Base-by-base conservation (phyloP, 345 rosid genomes). In the Arabis hirsuta region DNA sequence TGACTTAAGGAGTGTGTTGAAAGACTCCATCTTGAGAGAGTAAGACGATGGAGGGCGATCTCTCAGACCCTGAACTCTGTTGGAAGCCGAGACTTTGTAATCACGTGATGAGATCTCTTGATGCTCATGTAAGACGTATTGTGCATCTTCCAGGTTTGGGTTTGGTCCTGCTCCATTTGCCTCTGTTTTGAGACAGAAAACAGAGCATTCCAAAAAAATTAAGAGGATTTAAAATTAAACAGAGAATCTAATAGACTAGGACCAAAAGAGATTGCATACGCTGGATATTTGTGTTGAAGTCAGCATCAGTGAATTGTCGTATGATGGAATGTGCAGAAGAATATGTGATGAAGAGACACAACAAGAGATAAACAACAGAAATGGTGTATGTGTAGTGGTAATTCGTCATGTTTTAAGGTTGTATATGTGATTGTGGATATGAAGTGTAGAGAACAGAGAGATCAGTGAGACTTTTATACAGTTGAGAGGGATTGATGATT, bases 1-100 rank as follows among this genome's bases (percentile, higher is more conserved):
- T 60, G 76, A 62, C 36, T 42, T 20, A 41, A 50, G 36, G 8
- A 62, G 36, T 0, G 44, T 52, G 26, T 48, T 71, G 54, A 61
- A 62, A 52, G 61, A 71, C 14, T 61, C 68, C 45, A 71, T 62
- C 24, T 52, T 71, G 1, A 71, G 6, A 61, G 62, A 42, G 61
- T 71, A 71, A 29, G 76, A 4, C 6, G 53, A 42, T 13, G 76
- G 76, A 13, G 12, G 68, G 62, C 11, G 61, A 26, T 52, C 54
- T 62, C 54, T 71, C 4, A 50, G 7, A 51, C 66, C 22, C 22
- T 20, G 22, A 20, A 20, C 22, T 20, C 22, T 20, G 22, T 20
- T 20, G 1, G 22, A 20, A 26, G 13, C 29, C n/a, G 66, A 36
- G 20, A 14, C 66, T 70, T 58, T 38, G 14, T 69, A 24, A 58